Conservation (phyloP, 306 rosid species). For the Casuarina glauca region DNA sequence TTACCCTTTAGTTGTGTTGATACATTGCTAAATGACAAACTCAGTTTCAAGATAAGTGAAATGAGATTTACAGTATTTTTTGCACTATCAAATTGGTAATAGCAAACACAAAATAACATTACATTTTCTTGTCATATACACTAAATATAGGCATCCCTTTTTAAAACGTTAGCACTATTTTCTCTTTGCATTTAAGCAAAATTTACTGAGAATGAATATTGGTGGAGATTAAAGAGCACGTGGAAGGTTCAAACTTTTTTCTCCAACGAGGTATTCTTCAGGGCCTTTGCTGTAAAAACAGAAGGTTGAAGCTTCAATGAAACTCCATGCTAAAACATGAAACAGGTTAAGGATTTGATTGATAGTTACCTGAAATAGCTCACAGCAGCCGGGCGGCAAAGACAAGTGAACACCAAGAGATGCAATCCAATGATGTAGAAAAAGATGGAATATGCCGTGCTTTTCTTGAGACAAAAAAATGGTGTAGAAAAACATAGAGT, state of each 20-base stretch:
- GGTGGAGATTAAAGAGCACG: conserved; percentile 45
- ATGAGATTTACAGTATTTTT: not conserved
- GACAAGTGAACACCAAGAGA: conserved; percentile 86
- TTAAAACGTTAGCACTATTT: conserved; percentile 17
- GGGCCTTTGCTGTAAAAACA: conserved; percentile 62
- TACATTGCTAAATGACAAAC: not conserved
- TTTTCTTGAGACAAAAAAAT: no score
- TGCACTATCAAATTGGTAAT: not conserved
- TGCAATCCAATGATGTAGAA: conserved; percentile 60
- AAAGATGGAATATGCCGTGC: no score
- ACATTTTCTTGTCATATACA: conserved; percentile 19
- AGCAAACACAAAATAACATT: not conserved
- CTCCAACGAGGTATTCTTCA: conserved; percentile 56
- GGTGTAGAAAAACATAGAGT: no score
- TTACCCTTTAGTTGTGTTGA: no score
- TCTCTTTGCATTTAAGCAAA: conserved; percentile 17
- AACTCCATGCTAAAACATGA: conserved; percentile 6
- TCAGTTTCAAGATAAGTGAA: not conserved
- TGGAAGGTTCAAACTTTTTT: conserved; percentile 56
- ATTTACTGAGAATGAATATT: conserved; percentile 15
- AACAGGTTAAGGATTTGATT: not conserved
- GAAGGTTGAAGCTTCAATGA: conserved; percentile 5
- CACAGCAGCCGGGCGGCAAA: conserved; percentile 92
- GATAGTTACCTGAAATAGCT: conserved; percentile 75
- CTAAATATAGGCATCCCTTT: conserved; percentile 12